Percentiles rank a stretch among this genome's conserved stretches.
Evolutionary conservation across 441 rosid genomes (phyloP).

Genomic region (Melastoma candidum): DNA sequence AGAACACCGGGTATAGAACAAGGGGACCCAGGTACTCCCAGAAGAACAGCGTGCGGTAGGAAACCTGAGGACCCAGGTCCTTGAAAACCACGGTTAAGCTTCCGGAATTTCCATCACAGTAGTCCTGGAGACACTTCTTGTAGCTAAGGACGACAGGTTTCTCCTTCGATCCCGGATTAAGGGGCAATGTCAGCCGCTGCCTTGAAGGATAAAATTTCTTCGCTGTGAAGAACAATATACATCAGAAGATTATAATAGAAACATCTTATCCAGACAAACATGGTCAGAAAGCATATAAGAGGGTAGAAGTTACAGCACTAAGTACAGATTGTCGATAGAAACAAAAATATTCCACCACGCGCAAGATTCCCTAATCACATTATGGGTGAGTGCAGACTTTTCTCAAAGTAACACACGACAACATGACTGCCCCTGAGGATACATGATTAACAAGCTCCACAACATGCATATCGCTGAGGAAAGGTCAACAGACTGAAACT

Average conservation of each 20-base stretch:
- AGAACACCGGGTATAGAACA: slow-evolving; percentile 71
- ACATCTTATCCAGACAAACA: background rate
- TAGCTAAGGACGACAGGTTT: slow-evolving; percentile 52
- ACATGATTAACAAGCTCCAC: too few species aligned
- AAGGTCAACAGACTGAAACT: too few species aligned
- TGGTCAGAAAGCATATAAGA: background rate
- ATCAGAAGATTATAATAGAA: slow-evolving; percentile 2
- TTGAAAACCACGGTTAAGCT: slow-evolving; percentile 64
- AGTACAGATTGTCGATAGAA: too few species aligned
- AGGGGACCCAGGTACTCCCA: slow-evolving; percentile 86
- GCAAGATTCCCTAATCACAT: too few species aligned
- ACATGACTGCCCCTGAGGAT: too few species aligned
- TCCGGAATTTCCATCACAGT: slow-evolving; percentile 48
- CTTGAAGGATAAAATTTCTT: slow-evolving; percentile 91
- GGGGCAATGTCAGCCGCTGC: slow-evolving; percentile 88
- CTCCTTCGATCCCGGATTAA: slow-evolving; percentile 64
- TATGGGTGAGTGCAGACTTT: too few species aligned
- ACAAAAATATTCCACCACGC: too few species aligned
- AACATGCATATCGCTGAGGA: too few species aligned
- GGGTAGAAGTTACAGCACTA: background rate
- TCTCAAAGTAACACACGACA: too few species aligned
- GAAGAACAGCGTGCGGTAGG: slow-evolving; percentile 91
- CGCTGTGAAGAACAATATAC: slow-evolving; percentile 35
- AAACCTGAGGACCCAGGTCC: slow-evolving; percentile 97
- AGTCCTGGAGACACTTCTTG: slow-evolving; percentile 67